Conservation (phyloP, 1,284 basidiomycete genomes). For the Rhodotorula sp. region DNA sequence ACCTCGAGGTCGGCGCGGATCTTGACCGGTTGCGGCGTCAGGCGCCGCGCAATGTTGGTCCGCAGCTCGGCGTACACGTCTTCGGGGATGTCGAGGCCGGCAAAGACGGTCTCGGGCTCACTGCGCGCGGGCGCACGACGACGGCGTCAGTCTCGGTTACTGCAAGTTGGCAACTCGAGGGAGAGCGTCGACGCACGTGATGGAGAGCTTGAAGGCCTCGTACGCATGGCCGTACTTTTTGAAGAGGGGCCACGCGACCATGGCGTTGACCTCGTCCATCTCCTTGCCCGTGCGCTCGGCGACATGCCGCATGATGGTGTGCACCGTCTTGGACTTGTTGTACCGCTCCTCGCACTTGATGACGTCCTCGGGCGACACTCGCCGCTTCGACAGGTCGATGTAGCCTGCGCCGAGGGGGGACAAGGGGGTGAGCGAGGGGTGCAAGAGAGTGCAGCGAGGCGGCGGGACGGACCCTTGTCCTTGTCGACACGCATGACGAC, state of each 20-base stretch:
- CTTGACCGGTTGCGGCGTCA: slow-evolving; percentile 98
- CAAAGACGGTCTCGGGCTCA: slow-evolving; percentile 83
- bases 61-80: slow-evolving; percentile 71
- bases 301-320: slow-evolving; percentile 91
- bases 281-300: slow-evolving; percentile 72
- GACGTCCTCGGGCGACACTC: slow-evolving; percentile 98
- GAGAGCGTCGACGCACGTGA: slow-evolving; percentile 66
- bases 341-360: slow-evolving; percentile 97
- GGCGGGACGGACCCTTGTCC: slow-evolving; percentile 77
- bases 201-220: slow-evolving; percentile 94
- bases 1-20: slow-evolving; percentile 96
- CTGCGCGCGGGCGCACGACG: slow-evolving; percentile 54
- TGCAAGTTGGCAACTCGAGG: not conserved
- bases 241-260: slow-evolving; percentile 90
- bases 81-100: slow-evolving; percentile 60
- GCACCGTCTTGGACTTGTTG: slow-evolving; percentile 95
- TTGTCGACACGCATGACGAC: slow-evolving; percentile 98
- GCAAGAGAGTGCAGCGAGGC: too few relatives aligned
- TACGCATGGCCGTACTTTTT: slow-evolving; percentile 93
- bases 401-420: slow-evolving; percentile 64
- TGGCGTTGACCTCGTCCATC: slow-evolving; percentile 82
- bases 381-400: slow-evolving; percentile 97
- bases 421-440: not conserved
- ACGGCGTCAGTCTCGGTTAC: slow-evolving; percentile 9
- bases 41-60: slow-evolving; percentile 85